Conservation (phyloP, 306 rosid genomes). For the Vachellia collinsii region DNA sequence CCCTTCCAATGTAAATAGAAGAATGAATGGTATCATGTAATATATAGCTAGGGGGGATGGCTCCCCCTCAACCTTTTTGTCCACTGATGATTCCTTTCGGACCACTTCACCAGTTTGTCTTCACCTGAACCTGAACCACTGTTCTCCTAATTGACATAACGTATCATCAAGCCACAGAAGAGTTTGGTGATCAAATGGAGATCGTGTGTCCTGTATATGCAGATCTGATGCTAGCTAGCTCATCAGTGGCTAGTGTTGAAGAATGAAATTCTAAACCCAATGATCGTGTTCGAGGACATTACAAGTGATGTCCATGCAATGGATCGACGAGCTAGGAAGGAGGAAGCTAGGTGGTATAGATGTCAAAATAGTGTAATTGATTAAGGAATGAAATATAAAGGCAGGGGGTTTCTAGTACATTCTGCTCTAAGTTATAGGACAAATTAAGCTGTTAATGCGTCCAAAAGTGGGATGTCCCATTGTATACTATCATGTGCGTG, state of each 20-base stretch:
- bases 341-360: neutral
- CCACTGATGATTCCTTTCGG: slow-evolving; percentile 61
- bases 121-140: slow-evolving; percentile 46
- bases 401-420: slow-evolving; percentile 35
- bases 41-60: slow-evolving; percentile 46
- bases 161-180: no score
- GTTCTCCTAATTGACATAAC: slow-evolving; percentile 6
- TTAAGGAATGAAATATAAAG: neutral
- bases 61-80: slow-evolving; percentile 57
- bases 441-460: slow-evolving; percentile 43
- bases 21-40: slow-evolving; percentile 29
- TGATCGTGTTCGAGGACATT: slow-evolving; percentile 8
- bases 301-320: slow-evolving; percentile 37
- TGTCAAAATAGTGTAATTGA: neutral
- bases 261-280: slow-evolving; percentile 34
- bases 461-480: slow-evolving; percentile 48
- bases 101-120: slow-evolving; percentile 37
- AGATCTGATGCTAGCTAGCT: no score
- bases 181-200: no score
- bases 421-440: slow-evolving; percentile 52
- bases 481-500: neutral
- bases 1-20: no score
- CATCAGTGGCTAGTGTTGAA: no score
- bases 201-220: no score
- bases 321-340: neutral